Evolutionary conservation across 192 early-diverging fungal species (phyloP).

Genomic region (Phlyctochytrium planicorne): DNA sequence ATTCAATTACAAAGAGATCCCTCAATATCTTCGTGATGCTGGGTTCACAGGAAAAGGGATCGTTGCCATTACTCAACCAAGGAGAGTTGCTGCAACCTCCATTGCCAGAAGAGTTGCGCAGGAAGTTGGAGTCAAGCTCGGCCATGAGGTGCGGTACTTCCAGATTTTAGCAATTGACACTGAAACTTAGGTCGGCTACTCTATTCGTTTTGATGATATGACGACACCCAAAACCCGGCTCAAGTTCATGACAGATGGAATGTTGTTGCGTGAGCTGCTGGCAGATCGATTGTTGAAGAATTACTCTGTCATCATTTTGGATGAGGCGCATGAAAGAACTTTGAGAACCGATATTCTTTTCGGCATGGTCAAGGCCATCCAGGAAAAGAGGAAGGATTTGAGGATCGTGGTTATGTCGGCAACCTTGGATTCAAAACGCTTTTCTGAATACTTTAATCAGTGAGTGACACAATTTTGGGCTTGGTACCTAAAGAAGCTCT

Average conservation of each 20-base stretch:
- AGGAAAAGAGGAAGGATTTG: slow-evolving; percentile 68
- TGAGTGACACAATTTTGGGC: too few species aligned
- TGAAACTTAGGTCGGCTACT: slow-evolving; percentile 79
- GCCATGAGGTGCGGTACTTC: slow-evolving; percentile 72
- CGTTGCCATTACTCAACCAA: slow-evolving; percentile 55
- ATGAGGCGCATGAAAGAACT: slow-evolving; percentile 98
- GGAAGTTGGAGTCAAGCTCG: slow-evolving; percentile 45
- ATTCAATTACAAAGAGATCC: slow-evolving; percentile 62
- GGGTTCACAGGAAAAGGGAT: slow-evolving; percentile 43
- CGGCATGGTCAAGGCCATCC: slow-evolving; percentile 90
- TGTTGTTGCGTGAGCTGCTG: slow-evolving; percentile 89
- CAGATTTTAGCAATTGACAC: slow-evolving; percentile 21
- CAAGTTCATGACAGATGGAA: slow-evolving; percentile 96
- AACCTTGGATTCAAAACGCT: slow-evolving; percentile 91
- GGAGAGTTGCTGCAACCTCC: slow-evolving; percentile 56
- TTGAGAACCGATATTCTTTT: slow-evolving; percentile 95
- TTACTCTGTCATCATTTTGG: slow-evolving; percentile 88
- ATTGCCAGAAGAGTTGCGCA: slow-evolving; percentile 60
- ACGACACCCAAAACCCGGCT: slow-evolving; percentile 75
- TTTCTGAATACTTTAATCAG: slow-evolving; percentile 85
- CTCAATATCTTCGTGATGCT: slow-evolving; percentile 85
- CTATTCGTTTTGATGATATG: slow-evolving; percentile 94
- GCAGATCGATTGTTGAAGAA: slow-evolving; percentile 71
- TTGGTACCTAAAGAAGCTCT: slow-evolving; percentile 4
- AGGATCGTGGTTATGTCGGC: slow-evolving; percentile 97